Evolutionary conservation across 768 basidiomycete species (phyloP).

Genomic region (Chalciporus chontae): DNA sequence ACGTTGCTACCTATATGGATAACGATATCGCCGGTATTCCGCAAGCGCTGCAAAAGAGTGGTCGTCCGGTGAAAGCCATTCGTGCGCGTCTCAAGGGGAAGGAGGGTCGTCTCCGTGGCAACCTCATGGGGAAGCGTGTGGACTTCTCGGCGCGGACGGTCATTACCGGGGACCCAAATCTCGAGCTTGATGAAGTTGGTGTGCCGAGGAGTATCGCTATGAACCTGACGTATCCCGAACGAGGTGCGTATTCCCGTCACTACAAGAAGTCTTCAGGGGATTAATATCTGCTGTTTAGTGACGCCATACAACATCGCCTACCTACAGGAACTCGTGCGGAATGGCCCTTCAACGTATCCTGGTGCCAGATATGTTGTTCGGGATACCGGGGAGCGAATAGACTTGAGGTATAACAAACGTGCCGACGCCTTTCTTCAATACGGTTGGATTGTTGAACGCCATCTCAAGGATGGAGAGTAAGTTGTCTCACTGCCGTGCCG

Average conservation of each 20-base stretch:
- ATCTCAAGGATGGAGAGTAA: constrained; percentile 97
- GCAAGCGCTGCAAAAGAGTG: constrained; percentile 95
- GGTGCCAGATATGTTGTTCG: constrained; percentile 96
- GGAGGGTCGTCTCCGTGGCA: constrained; percentile 95
- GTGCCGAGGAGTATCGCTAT: constrained; percentile 94
- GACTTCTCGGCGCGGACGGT: constrained; percentile 99
- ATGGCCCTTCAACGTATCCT: constrained; percentile 92
- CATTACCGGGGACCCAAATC: constrained; percentile 97
- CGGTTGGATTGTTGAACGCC: constrained; percentile 98
- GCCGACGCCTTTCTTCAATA: constrained; percentile 94
- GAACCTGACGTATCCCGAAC: constrained; percentile 96
- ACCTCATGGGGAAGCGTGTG: constrained; percentile 99
- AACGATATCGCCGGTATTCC: constrained; percentile 99
- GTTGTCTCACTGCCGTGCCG: constrained; percentile 32
- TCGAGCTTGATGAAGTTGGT: constrained; percentile 95
- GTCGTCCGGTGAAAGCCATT: constrained; percentile 96
- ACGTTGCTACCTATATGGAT: constrained; percentile 99
- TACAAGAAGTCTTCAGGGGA: not conserved
- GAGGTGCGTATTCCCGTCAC: constrained; percentile 52
- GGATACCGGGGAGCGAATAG: constrained; percentile 96
- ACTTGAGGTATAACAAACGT: constrained; percentile 93
- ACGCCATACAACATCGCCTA: constrained; percentile 96
- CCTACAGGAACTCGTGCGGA: constrained; percentile 90
- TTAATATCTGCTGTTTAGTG: constrained; percentile 45
- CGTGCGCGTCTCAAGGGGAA: constrained; percentile 98